A percentile compares a stretch with the other conserved stretches of the same genome.
These are phyloP conservation scores for Fraxinus floribunda DNA, from an alignment of 305 asterid species.

Conservation along the genomic window DNA sequence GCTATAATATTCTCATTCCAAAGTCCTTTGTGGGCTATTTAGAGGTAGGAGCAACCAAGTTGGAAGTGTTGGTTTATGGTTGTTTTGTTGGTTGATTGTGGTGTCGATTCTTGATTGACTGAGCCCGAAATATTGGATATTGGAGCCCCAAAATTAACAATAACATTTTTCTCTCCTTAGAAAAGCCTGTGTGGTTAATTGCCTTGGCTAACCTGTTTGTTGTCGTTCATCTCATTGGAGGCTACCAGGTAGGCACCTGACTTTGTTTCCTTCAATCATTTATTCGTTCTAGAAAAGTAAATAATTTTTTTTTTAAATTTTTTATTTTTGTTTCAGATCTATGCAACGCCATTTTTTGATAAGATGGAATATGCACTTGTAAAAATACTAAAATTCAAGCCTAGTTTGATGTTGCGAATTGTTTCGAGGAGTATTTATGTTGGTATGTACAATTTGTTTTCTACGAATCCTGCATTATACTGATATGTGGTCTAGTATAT, in stretches of 20 bases:
- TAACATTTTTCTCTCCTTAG: constrained; percentile 31
- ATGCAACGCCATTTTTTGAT: constrained; percentile 64
- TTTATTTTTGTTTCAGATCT: constrained; percentile 33
- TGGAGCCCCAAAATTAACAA: background rate
- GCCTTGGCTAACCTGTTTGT: constrained; percentile 50
- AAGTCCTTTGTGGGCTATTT: too few species aligned
- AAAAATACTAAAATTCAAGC: constrained; percentile 39
- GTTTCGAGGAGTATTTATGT: constrained; percentile 48
- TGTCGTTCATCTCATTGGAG: constrained; percentile 47
- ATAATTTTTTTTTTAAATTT: too few species aligned
- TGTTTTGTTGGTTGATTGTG: too few species aligned
- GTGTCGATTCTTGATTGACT: too few species aligned
- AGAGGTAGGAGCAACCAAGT: too few species aligned
- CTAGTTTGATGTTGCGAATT: constrained; percentile 36
- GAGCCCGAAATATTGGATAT: too few species aligned
- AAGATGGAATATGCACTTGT: constrained; percentile 52
- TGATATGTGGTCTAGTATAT: background rate
- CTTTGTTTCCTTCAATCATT: background rate
- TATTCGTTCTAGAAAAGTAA: background rate
- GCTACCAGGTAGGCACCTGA: constrained; percentile 38
- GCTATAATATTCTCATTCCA: too few species aligned
- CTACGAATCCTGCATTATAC: background rate
- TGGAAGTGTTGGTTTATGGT: too few species aligned
- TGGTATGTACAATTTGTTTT: constrained; percentile 30
- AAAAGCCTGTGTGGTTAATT: constrained; percentile 45